Conservation (phyloP, 352 stramenopile genomes). For the Phytophthora pluvialis region DNA sequence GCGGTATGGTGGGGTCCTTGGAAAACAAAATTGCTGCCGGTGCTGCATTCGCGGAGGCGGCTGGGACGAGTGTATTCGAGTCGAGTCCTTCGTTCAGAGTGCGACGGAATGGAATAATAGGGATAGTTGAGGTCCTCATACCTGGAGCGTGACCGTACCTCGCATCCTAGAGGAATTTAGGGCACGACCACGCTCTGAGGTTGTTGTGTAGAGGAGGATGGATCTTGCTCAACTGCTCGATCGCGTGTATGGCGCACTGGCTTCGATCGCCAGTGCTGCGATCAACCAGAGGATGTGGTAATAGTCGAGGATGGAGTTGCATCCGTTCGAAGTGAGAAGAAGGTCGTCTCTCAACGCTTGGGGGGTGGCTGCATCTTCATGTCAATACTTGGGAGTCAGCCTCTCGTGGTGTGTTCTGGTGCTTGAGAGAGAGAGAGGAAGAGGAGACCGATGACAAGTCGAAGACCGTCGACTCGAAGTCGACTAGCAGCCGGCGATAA, state of each 20-base stretch:
- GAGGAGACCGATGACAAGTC: constrained; percentile 14
- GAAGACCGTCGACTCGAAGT: constrained; percentile 28
- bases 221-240: constrained; percentile 23
- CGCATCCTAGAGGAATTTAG: constrained; percentile 7
- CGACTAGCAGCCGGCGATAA: constrained; percentile 37
- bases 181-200: constrained; percentile 14
- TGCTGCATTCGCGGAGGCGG: constrained; percentile 15
- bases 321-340: constrained; percentile 23
- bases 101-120: constrained; percentile 7
- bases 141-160: constrained; percentile 2
- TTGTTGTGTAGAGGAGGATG: constrained; percentile 2
- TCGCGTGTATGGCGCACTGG: constrained; percentile 17
- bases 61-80: constrained; percentile 15
- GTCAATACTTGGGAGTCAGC: not conserved
- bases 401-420: constrained; percentile 33
- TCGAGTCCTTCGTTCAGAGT: constrained; percentile 31
- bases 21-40: constrained; percentile 8
- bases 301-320: constrained; percentile 24
- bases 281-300: constrained; percentile 19
- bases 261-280: constrained; percentile 30
- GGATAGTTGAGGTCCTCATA: constrained; percentile 2
- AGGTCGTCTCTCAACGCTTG: constrained; percentile 14
- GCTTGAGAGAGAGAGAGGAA: constrained; percentile 28
- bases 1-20: not conserved
- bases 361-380: constrained; percentile 33